Evolutionary conservation across 2,329 filamentous ascomycete species (phyloP).

Genomic region (Scytalidium lignicola): DNA sequence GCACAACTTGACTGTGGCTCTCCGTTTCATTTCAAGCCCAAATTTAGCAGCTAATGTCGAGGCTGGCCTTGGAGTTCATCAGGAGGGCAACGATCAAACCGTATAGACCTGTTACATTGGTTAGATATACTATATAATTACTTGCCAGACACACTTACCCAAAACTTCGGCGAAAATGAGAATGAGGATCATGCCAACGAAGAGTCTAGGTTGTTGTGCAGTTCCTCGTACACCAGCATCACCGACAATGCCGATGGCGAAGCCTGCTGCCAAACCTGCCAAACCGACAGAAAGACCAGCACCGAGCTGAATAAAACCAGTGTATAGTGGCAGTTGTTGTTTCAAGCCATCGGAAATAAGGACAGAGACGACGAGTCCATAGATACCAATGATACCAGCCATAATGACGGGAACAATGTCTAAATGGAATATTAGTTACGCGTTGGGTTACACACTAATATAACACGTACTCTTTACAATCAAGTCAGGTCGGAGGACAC

Average conservation of each 20-base stretch:
- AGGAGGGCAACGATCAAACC: slow-evolving; percentile 97
- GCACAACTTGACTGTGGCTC: slow-evolving; percentile 20
- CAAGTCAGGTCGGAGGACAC: slow-evolving; percentile 93
- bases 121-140: slow-evolving; percentile 21
- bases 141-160: slow-evolving; percentile 45
- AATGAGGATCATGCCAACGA: slow-evolving; percentile 77
- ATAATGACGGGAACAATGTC: slow-evolving; percentile 99
- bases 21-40: slow-evolving; percentile 12
- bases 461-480: slow-evolving; percentile 91
- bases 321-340: slow-evolving; percentile 69
- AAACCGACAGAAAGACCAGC: slow-evolving; percentile 78
- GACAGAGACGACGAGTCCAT: slow-evolving; percentile 84
- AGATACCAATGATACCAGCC: slow-evolving; percentile 99
- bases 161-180: slow-evolving; percentile 83
- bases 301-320: slow-evolving; percentile 80
- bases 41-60: slow-evolving; percentile 57
- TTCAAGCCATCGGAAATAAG: slow-evolving; percentile 75
- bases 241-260: slow-evolving; percentile 83
- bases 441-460: neutral
- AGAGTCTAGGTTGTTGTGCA: slow-evolving; percentile 62
- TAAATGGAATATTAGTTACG: slow-evolving; percentile 34
- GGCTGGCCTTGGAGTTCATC: slow-evolving; percentile 92
- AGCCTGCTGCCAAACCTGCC: slow-evolving; percentile 77
- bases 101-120: slow-evolving; percentile 71
- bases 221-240: slow-evolving; percentile 85